Evolutionary conservation across 2,329 filamentous ascomycete genomes (phyloP).

Genomic region (Aureobasidium sp.): DNA sequence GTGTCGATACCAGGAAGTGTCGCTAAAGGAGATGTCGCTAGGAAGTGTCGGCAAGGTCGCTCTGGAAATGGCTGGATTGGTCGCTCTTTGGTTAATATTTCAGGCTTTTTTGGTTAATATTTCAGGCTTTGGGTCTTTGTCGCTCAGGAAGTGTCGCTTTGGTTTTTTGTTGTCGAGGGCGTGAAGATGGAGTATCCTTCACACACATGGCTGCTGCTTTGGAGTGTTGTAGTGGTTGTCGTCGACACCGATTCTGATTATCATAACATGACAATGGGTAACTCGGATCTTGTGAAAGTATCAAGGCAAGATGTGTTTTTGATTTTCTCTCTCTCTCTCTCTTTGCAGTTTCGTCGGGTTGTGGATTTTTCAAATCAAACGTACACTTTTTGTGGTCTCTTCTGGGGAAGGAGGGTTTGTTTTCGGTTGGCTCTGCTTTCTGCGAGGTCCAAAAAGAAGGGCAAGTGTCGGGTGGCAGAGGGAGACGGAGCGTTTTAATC

Average conservation of each 20-base stretch:
- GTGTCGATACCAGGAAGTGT: not conserved
- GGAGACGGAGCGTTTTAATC: slow-evolving; percentile 4
- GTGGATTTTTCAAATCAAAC: not conserved
- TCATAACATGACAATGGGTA: not conserved
- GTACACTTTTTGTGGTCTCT: not conserved
- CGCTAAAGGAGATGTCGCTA: not conserved
- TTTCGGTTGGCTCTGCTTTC: not conserved
- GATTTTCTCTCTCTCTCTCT: not conserved
- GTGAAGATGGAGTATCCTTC: not conserved
- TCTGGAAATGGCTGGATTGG: not conserved
- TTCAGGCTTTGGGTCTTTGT: not conserved
- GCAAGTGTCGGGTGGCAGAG: not conserved
- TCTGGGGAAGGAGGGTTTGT: not conserved
- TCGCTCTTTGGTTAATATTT: slow-evolving; percentile 1
- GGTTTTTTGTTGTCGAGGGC: not conserved
- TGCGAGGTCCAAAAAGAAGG: not conserved
- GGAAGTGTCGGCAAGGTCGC: not conserved
- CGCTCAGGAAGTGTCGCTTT: slow-evolving; percentile 9
- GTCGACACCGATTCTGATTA: not conserved
- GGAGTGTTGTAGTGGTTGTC: not conserved
- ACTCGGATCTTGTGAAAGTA: not conserved
- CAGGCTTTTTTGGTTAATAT: not conserved
- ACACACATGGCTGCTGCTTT: slow-evolving; percentile 9
- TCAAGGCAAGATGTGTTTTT: not conserved
- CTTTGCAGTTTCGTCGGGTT: not conserved